Percentiles rank a stretch among this genome's conserved stretches.
Evolutionary conservation across 257 asterid genomes (phyloP).

Genomic region (Nicotiana otophora): DNA sequence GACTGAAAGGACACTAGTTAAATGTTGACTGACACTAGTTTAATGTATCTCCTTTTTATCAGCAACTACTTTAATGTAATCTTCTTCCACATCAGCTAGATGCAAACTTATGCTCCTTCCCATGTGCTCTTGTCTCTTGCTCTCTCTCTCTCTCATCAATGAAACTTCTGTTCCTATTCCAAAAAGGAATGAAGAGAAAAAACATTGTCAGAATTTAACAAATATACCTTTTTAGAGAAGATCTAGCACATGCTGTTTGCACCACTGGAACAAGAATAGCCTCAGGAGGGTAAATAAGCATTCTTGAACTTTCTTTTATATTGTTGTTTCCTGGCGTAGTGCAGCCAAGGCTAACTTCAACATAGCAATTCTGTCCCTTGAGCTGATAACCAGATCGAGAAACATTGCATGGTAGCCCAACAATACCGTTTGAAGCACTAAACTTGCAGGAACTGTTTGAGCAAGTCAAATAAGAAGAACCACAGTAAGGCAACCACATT

Average conservation of each 20-base stretch:
- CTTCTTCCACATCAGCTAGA: background rate
- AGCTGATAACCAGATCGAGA: slow-evolving; percentile 68
- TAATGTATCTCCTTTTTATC: background rate
- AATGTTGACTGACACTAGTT: background rate
- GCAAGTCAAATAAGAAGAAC: slow-evolving; percentile 14
- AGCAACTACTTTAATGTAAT: background rate
- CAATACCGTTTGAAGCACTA: slow-evolving; percentile 68
- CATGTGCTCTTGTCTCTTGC: no score
- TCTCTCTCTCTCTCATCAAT: no score
- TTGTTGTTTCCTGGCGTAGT: slow-evolving; percentile 33
- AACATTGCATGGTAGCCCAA: slow-evolving; percentile 68
- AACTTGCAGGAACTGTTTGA: slow-evolving; percentile 71
- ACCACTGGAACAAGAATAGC: slow-evolving; percentile 93
- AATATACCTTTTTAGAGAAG: slow-evolving; percentile 80
- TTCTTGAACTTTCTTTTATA: slow-evolving; percentile 33
- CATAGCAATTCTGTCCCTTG: slow-evolving; percentile 76
- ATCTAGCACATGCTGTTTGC: slow-evolving; percentile 82
- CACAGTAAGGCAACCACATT: background rate
- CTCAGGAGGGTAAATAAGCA: slow-evolving; percentile 79
- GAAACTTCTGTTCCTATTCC: no score
- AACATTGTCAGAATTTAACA: background rate
- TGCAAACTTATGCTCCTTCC: background rate
- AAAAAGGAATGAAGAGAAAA: background rate
- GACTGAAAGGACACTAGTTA: background rate
- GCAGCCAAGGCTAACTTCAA: slow-evolving; percentile 86